Conservation (phyloP, 2,329 filamentous ascomycete species). For the Alternaria sp. region DNA sequence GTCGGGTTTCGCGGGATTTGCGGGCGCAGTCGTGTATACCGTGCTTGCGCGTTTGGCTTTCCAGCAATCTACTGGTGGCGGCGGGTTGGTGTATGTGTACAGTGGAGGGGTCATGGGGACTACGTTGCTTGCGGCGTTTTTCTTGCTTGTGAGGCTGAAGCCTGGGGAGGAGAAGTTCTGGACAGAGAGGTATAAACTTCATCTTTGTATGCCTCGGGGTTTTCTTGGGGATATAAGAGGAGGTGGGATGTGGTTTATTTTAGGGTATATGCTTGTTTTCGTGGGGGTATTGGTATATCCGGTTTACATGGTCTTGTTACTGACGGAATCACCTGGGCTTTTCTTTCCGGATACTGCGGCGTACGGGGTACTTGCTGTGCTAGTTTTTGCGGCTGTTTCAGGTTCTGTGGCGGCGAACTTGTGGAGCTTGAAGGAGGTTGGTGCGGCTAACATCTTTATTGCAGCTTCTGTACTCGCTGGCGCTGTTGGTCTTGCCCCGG, state of each 20-base stretch:
- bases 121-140: constrained; percentile 18
- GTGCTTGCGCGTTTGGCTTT: constrained; percentile 11
- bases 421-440: constrained; percentile 1
- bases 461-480: constrained; percentile 1
- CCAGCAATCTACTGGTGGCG: background rate
- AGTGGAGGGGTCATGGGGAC: constrained; percentile 7
- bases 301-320: background rate
- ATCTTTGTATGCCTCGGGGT: background rate
- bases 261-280: background rate
- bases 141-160: constrained; percentile 12
- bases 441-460: constrained; percentile 13
- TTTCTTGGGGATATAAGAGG: background rate
- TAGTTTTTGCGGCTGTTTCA: constrained; percentile 13
- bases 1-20: constrained; percentile 29
- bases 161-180: background rate
- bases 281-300: background rate
- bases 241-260: background rate
- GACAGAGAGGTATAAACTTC: background rate
- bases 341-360: background rate
- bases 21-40: constrained; percentile 30
- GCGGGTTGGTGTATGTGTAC: background rate
- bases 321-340: background rate
- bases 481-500: background rate
- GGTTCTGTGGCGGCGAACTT: constrained; percentile 6
- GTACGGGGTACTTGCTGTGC: constrained; percentile 13